These are phyloP conservation scores for Lantana camara DNA, from an alignment of 257 asterid species.

Conservation along the genomic window DNA sequence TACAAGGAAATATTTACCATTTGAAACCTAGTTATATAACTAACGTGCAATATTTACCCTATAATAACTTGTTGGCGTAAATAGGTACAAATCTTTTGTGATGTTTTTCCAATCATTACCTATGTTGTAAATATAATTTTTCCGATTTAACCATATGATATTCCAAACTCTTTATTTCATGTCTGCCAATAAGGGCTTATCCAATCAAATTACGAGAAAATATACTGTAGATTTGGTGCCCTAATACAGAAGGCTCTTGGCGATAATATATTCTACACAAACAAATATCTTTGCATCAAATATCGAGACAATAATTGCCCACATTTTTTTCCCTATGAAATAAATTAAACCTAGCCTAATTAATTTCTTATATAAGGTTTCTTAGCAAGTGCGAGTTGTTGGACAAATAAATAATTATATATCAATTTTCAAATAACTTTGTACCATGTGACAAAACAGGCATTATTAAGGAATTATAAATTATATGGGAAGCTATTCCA, in stretches of 20 bases:
- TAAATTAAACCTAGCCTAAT: not conserved
- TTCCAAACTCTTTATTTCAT: constrained; percentile 5
- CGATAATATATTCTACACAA: not conserved
- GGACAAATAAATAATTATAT: not conserved
- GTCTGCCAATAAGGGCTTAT: constrained; percentile 36
- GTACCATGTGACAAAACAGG: constrained; percentile 4
- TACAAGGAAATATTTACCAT: not conserved
- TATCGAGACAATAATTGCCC: not conserved
- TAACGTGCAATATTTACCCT: constrained; percentile 24
- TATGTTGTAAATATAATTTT: constrained; percentile 8
- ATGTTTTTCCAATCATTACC: constrained; percentile 30
- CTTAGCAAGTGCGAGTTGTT: not conserved
- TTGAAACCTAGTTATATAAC: not conserved
- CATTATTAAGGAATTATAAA: not conserved
- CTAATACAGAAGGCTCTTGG: not conserved
- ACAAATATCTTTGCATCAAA: not conserved
- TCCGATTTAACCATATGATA: not conserved
- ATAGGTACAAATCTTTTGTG: constrained; percentile 35
- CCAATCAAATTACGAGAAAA: constrained; percentile 31
- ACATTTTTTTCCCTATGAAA: not conserved
- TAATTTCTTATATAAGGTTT: not conserved
- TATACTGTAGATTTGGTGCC: not conserved
- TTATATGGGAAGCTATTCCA: not conserved
- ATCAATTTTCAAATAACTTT: not conserved
- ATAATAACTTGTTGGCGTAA: constrained; percentile 29